These are phyloP conservation scores for Alternaria triticina DNA, from an alignment of 2,329 filamentous ascomycete genomes.

Conservation along the genomic window DNA sequence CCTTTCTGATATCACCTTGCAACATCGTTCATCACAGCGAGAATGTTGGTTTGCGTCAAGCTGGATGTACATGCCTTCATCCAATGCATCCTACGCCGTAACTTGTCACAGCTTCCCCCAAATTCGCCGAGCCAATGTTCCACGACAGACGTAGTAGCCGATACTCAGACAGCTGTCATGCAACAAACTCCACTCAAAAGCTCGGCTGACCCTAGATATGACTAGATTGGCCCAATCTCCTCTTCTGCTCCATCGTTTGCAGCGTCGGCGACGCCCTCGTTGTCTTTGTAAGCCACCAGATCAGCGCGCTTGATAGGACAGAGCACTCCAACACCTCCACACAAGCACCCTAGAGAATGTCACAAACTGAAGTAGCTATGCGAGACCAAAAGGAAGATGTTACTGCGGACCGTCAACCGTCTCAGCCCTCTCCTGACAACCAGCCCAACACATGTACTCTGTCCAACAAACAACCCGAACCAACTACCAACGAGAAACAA, in stretches of 20 bases:
- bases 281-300: neutral
- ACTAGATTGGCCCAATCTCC: neutral
- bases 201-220: neutral
- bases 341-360: neutral
- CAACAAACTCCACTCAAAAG: neutral
- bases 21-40: too few species aligned
- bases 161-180: neutral
- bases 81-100: neutral
- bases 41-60: too few species aligned
- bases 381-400: neutral
- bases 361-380: neutral
- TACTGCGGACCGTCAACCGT: accelerated
- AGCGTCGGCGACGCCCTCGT: neutral
- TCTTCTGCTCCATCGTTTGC: neutral
- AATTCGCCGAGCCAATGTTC: neutral
- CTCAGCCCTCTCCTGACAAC: neutral
- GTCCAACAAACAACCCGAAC: neutral
- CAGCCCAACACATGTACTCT: neutral
- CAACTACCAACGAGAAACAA: neutral
- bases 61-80: too few species aligned
- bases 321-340: neutral
- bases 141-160: neutral
- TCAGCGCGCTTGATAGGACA: neutral
- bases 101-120: neutral
- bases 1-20: too few species aligned